Evolutionary conservation across 1,284 basidiomycete species (phyloP).

Genomic region (Cryptococcus jaspeensis): DNA sequence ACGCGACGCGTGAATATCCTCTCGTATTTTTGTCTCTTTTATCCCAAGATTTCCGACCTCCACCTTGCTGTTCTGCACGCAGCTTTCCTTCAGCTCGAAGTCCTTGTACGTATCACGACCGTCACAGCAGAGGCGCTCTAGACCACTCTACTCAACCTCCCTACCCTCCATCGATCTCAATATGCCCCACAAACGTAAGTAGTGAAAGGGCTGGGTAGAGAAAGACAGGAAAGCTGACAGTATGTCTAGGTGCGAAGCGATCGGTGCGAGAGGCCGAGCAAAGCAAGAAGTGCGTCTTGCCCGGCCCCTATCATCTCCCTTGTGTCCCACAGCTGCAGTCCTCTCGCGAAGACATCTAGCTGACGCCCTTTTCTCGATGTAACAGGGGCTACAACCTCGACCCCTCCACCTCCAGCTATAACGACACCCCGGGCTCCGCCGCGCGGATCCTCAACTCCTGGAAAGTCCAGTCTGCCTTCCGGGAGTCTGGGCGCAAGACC

Average conservation of each 20-base stretch:
- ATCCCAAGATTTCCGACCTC: too few species aligned
- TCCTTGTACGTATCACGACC: too few species aligned
- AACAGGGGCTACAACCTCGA: constrained; percentile 45
- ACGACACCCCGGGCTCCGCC: constrained; percentile 46
- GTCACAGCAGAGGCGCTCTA: too few species aligned
- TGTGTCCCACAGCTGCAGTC: neutral
- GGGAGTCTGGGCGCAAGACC: constrained; percentile 30
- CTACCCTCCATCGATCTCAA: neutral
- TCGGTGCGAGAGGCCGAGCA: constrained; percentile 41
- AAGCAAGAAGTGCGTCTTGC: constrained; percentile 32
- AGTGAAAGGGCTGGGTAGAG: neutral
- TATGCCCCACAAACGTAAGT: constrained; percentile 51
- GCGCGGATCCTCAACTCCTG: constrained; percentile 43
- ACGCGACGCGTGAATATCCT: too few species aligned
- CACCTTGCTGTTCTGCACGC: too few species aligned
- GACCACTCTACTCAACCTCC: too few species aligned
- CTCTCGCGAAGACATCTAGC: neutral
- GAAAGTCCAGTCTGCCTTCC: constrained; percentile 38
- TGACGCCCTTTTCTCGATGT: constrained; percentile 1
- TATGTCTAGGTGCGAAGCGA: constrained; percentile 42
- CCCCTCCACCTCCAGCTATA: constrained; percentile 26
- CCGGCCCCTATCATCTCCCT: neutral
- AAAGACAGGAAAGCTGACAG: constrained; percentile 1
- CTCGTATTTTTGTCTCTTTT: too few species aligned
- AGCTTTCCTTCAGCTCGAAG: too few species aligned